Evolutionary conservation across 345 rosid genomes (phyloP).

Genomic region (Hirschfeldia incana): DNA sequence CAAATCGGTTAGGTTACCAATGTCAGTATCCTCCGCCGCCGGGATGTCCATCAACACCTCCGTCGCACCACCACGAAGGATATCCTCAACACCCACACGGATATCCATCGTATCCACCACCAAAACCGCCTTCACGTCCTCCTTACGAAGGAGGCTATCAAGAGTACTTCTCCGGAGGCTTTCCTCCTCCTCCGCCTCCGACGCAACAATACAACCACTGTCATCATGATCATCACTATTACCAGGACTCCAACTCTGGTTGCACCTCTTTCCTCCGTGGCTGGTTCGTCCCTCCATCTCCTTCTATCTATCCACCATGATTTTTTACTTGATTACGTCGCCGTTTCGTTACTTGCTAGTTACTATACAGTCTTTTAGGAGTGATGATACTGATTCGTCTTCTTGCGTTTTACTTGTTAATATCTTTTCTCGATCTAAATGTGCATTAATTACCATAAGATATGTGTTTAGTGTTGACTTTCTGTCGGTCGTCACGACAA

Average conservation of each 20-base stretch:
- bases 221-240: constrained; percentile 50
- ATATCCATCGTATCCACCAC: constrained; percentile 52
- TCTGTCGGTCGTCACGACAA: not conserved
- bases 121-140: constrained; percentile 41
- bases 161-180: constrained; percentile 66
- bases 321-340: not conserved
- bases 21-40: constrained; percentile 44
- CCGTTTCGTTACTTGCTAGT: not conserved
- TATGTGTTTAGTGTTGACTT: not conserved
- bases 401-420: not conserved
- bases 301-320: not conserved
- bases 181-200: constrained; percentile 47
- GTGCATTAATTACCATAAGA: not conserved
- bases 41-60: constrained; percentile 50
- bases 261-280: constrained; percentile 59
- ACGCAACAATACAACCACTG: constrained; percentile 42
- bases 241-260: constrained; percentile 45
- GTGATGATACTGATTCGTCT: not conserved
- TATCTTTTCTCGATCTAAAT: not conserved
- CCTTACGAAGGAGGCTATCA: constrained; percentile 67
- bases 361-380: not conserved
- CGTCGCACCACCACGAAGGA: constrained; percentile 52
- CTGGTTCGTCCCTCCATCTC: constrained; percentile 47
- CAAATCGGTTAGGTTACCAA: constrained; percentile 20
- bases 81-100: constrained; percentile 40